Conservation (phyloP, 257 asterid genomes). For the Perilla frutescens region DNA sequence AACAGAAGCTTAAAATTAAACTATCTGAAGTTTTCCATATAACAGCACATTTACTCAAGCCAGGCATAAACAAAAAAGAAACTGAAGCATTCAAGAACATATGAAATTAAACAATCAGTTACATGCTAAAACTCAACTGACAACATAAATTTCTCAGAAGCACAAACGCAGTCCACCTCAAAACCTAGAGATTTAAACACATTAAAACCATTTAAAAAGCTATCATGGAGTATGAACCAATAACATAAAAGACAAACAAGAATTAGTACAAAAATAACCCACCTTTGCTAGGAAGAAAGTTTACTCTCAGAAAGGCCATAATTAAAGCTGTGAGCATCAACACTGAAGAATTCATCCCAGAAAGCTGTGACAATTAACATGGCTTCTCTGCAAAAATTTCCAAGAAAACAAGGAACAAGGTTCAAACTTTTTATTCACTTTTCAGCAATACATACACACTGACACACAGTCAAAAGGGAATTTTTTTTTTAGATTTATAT, state of each 20-base stretch:
- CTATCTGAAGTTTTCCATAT: neutral
- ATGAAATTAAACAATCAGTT: slow-evolving; percentile 29
- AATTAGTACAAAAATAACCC: slow-evolving; percentile 27
- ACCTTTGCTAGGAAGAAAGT: slow-evolving; percentile 44
- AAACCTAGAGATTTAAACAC: slow-evolving; percentile 29
- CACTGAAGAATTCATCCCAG: slow-evolving; percentile 40
- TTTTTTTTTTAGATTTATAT: no score
- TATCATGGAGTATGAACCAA: neutral
- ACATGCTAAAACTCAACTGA: slow-evolving; percentile 17
- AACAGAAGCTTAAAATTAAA: slow-evolving; percentile 1
- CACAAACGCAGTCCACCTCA: slow-evolving; percentile 24
- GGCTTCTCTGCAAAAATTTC: slow-evolving; percentile 41
- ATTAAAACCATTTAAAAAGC: neutral
- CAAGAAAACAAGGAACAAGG: slow-evolving; percentile 20
- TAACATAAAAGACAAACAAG: neutral
- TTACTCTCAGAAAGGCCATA: slow-evolving; percentile 35
- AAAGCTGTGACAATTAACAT: slow-evolving; percentile 48
- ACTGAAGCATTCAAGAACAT: slow-evolving; percentile 14
- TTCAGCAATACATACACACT: slow-evolving; percentile 20
- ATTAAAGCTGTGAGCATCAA: slow-evolving; percentile 29
- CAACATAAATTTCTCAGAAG: slow-evolving; percentile 14
- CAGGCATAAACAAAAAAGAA: slow-evolving; percentile 24
- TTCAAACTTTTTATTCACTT: slow-evolving; percentile 36
- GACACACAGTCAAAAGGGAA: neutral
- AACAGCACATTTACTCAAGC: neutral